Conservation (phyloP, 2,329 filamentous ascomycete genomes). For the Fonsecaea multimorphosa region DNA sequence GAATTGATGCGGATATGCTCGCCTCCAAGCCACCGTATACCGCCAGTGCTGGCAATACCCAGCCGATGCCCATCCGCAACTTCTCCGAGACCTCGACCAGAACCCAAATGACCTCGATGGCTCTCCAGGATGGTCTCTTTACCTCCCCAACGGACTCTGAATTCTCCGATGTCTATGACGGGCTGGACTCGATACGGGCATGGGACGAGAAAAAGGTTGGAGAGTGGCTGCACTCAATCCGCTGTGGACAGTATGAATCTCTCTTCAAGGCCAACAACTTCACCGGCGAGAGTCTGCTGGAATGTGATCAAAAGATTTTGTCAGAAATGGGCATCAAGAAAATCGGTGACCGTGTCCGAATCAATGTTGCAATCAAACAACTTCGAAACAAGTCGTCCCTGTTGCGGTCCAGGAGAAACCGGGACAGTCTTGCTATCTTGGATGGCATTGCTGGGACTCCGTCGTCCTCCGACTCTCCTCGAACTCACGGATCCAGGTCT, state of each 20-base stretch:
- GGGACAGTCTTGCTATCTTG: constrained; percentile 83
- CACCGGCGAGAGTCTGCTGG: constrained; percentile 93
- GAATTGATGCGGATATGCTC: constrained; percentile 45
- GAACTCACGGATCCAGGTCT: constrained; percentile 64
- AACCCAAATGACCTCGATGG: constrained; percentile 46
- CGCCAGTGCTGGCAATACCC: constrained; percentile 41
- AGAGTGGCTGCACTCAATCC: constrained; percentile 88
- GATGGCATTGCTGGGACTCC: constrained; percentile 66
- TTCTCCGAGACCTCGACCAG: constrained; percentile 40
- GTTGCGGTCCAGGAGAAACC: constrained; percentile 81
- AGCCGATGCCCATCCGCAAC: constrained; percentile 33
- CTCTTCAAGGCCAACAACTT: constrained; percentile 93
- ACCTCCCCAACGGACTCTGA: constrained; percentile 89
- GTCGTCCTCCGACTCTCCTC: constrained; percentile 69
- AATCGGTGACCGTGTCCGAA: constrained; percentile 91
- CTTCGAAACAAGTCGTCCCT: constrained; percentile 76
- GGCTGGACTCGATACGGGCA: constrained; percentile 69
- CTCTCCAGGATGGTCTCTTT: constrained; percentile 57
- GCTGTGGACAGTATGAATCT: constrained; percentile 91
- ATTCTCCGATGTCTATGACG: constrained; percentile 79
- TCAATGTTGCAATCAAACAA: constrained; percentile 85
- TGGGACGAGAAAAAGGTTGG: constrained; percentile 78
- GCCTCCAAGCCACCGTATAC: constrained; percentile 51
- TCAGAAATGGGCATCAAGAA: constrained; percentile 99
- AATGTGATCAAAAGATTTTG: constrained; percentile 94